phyloP scores from a whole-genome alignment of 176 grass and related monocot species.

The Neostapfia colusana region DNA sequence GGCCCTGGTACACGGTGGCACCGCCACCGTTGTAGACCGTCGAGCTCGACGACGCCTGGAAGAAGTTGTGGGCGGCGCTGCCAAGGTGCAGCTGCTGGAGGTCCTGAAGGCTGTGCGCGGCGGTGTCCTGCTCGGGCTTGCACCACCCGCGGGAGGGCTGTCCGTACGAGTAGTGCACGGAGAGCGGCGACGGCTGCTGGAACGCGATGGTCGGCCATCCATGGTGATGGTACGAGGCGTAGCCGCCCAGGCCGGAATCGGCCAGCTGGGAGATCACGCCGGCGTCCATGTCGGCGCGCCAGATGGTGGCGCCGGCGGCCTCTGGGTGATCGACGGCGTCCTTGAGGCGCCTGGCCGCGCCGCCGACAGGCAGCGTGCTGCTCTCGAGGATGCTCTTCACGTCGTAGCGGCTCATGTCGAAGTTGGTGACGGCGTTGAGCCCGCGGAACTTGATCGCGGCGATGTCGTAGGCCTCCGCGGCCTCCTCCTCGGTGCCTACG shows the following conservation, averaged over 20 bases:
- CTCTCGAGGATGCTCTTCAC: constrained; percentile 67
- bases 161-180: constrained; percentile 56
- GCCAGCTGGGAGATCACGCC: constrained; percentile 46
- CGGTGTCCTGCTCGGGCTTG: constrained; percentile 56
- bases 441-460: constrained; percentile 79
- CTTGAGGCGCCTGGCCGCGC: constrained; percentile 51
- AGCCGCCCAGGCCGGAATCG: constrained; percentile 39
- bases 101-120: constrained; percentile 43
- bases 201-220: constrained; percentile 63
- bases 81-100: constrained; percentile 59
- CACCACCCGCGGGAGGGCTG: constrained; percentile 51
- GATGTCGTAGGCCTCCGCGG: constrained; percentile 82
- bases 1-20: constrained; percentile 28
- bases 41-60: constrained; percentile 54
- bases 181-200: constrained; percentile 54
- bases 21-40: constrained; percentile 36
- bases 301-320: constrained; percentile 38
- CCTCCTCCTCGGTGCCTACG: constrained; percentile 76
- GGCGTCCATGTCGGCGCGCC: constrained; percentile 45
- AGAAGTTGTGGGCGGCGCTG: constrained; percentile 53
- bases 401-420: constrained; percentile 78
- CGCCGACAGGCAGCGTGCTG: constrained; percentile 47
- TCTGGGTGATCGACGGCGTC: constrained; percentile 46
- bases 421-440: constrained; percentile 73
- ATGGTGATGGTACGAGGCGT: constrained; percentile 47